These are phyloP conservation scores for Chiua virens DNA, from an alignment of 768 basidiomycete genomes.

Conservation along the genomic window DNA sequence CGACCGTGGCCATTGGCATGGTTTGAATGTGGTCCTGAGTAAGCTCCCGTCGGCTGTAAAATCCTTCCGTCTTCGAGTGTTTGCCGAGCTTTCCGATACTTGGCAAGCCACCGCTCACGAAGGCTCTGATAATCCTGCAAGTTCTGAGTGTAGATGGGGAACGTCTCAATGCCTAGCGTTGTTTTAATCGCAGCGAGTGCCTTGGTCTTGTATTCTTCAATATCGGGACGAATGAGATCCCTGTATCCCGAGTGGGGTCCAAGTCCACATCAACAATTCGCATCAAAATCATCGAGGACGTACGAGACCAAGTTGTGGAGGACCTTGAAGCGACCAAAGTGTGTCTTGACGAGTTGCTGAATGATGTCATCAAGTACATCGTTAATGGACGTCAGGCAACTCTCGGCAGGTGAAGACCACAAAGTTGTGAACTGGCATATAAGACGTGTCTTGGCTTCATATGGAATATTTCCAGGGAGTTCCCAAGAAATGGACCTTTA, in stretches of 20 bases:
- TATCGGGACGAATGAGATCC: conserved; percentile 23
- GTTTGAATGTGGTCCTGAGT: no score
- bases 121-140: conserved; percentile 18
- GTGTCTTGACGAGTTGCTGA: conserved; percentile 25
- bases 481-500: conserved; percentile 43
- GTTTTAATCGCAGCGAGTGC: conserved; percentile 31
- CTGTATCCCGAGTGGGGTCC: conserved; percentile 17
- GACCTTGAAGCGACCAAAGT: conserved; percentile 42
- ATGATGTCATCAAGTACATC: conserved; percentile 32
- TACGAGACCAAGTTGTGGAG: conserved; percentile 39
- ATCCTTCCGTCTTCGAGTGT: neutral
- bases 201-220: conserved; percentile 27
- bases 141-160: conserved; percentile 41
- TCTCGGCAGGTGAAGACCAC: conserved; percentile 38
- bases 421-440: conserved; percentile 34
- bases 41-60: no score
- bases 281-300: conserved; percentile 3
- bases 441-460: conserved; percentile 37
- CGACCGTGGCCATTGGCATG: no score
- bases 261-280: neutral
- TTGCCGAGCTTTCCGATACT: conserved; percentile 21
- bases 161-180: conserved; percentile 38
- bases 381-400: conserved; percentile 35
- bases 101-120: conserved; percentile 24
- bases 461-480: conserved; percentile 42